phyloP scores from a whole-genome alignment of 768 basidiomycete genomes.

The Suillus plorans region DNA sequence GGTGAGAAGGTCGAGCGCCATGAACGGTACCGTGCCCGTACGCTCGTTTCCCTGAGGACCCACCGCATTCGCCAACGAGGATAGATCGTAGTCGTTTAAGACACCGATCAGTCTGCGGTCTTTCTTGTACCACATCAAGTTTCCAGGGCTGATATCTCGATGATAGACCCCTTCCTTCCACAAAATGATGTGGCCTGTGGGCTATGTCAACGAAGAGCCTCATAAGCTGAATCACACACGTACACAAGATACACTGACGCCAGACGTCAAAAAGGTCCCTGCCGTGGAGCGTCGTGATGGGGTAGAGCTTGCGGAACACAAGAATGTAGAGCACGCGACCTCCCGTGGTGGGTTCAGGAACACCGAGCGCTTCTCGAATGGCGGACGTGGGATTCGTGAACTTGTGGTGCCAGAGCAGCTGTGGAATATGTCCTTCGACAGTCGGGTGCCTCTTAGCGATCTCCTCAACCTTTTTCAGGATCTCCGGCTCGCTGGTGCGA shows the following conservation, averaged over 20 bases:
- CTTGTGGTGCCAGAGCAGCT: neutral
- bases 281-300: too few species aligned
- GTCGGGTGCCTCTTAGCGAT: neutral
- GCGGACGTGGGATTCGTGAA: neutral
- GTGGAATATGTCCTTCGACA: neutral
- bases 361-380: neutral
- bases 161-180: too few species aligned
- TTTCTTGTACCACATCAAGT: slow-evolving; percentile 14
- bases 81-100: slow-evolving; percentile 18
- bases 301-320: neutral
- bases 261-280: neutral
- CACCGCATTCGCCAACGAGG: neutral
- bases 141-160: neutral
- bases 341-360: neutral
- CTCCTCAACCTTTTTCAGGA: neutral
- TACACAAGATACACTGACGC: neutral
- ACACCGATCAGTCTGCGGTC: slow-evolving; percentile 8
- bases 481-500: neutral
- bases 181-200: neutral
- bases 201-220: neutral
- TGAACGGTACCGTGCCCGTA: neutral
- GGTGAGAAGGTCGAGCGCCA: too few species aligned
- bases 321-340: neutral
- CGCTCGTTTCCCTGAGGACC: neutral
- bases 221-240: neutral